Evolutionary conservation across 208 protist genomes (phyloP), one percentile per base, ranked within the genome.

Genomic region (Crithidia expoeki): DNA sequence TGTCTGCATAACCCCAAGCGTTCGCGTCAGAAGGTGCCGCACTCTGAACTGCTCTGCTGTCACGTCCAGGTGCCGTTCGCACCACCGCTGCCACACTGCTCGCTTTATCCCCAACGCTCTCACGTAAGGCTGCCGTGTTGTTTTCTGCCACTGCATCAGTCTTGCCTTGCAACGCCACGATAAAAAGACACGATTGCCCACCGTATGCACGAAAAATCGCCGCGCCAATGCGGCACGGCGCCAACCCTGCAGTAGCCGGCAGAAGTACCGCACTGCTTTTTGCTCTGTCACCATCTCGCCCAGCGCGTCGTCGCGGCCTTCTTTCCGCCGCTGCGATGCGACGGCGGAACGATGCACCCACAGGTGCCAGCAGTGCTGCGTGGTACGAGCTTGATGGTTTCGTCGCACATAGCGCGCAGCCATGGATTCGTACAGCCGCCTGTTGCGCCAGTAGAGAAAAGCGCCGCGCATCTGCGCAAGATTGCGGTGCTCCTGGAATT

Each of bases 381-480:
- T 38, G n/a, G 34, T 50, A 12, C n/a, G 14, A 28, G 72, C 52
- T 6, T 30, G 14, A 4, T 44, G 44, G 44, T 74, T 62, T 25
- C 21, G 7, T 16, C 23, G 21, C 2, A 85, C 1, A 46, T 80
- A 79, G 51, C 66, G 66, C 6, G 64, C 17, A 2, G 67, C 64
- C 47, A 85, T 40, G 4, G 69, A 61, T 23, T 79, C 66, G 69
- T 82, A 80, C 17, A 84, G 69, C 0, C 82, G 76, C 10, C 64
- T 25, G 51, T 85, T 70, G 14, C 80, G 75, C 80, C 86, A 92
- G 25, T 61, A 44, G 34, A 66, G 40, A 70, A 74, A 76, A 25
- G 33, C 46, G 28, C 17, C 21, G 14, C 49, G 68, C 16, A 60
- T 36, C 17, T 10, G 1, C 2, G 0, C 36, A 50, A 0, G 21